phyloP scores from a whole-genome alignment of 768 basidiomycete genomes.

The Trametes sanguinea region DNA sequence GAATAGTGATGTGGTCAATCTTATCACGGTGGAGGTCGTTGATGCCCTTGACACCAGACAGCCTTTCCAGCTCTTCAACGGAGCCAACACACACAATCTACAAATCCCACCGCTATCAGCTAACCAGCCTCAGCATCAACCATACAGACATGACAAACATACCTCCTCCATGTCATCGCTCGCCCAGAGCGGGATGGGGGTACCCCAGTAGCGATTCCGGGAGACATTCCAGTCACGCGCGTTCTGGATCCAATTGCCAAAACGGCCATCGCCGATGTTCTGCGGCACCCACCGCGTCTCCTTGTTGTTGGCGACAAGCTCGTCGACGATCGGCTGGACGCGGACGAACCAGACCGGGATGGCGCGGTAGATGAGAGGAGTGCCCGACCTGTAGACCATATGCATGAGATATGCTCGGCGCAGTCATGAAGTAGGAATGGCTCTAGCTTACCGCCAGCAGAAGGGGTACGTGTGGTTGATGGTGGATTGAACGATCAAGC shows the following conservation, averaged over 20 bases:
- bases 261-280: conserved; percentile 85
- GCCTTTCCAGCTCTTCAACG: conserved; percentile 79
- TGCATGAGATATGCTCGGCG: not conserved
- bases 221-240: conserved; percentile 99
- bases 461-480: conserved; percentile 92
- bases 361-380: conserved; percentile 93
- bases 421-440: not conserved
- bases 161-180: conserved; percentile 94
- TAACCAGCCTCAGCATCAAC: not conserved
- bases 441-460: conserved; percentile 80
- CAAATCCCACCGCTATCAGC: not conserved
- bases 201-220: conserved; percentile 99
- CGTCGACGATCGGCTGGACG: conserved; percentile 80
- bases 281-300: conserved; percentile 96
- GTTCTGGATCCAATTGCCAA: conserved; percentile 96
- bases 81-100: conserved; percentile 87
- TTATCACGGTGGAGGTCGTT: conserved; percentile 91
- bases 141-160: not conserved
- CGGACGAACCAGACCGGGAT: conserved; percentile 96
- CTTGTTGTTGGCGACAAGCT: conserved; percentile 89
- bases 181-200: conserved; percentile 94
- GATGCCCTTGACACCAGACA: conserved; percentile 84
- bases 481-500: conserved; percentile 85
- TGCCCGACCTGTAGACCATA: conserved; percentile 68
- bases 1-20: conserved; percentile 96